phyloP scores from a whole-genome alignment of 495 filamentous ascomycete species.

The Aspergillus leporis region DNA sequence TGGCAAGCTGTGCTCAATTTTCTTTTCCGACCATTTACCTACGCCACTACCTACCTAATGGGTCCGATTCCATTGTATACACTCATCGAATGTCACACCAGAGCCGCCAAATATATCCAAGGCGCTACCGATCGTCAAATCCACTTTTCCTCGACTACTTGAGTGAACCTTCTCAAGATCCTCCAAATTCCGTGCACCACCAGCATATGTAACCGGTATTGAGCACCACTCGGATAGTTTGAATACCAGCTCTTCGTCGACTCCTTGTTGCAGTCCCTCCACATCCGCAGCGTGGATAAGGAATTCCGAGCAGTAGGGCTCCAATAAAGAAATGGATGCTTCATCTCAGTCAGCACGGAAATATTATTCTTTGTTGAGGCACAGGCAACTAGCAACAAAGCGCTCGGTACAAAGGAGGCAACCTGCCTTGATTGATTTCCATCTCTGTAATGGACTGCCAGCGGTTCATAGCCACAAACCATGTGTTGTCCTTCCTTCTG shows the following conservation, averaged over 20 bases:
- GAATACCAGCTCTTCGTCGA: conserved; percentile 81
- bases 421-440: conserved; percentile 80
- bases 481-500: conserved; percentile 67
- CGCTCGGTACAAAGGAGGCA: not conserved
- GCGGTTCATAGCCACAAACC: conserved; percentile 97
- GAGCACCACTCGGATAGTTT: conserved; percentile 79
- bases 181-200: conserved; percentile 76
- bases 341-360: conserved; percentile 12
- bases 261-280: conserved; percentile 85
- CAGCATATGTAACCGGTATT: conserved; percentile 94
- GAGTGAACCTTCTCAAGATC: conserved; percentile 79
- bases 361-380: too few species aligned
- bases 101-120: conserved; percentile 92
- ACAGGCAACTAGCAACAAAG: not conserved
- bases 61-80: conserved; percentile 77
- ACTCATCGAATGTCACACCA: conserved; percentile 82
- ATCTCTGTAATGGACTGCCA: conserved; percentile 98
- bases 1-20: not conserved
- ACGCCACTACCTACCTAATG: conserved; percentile 21
- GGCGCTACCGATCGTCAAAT: conserved; percentile 94
- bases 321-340: conserved; percentile 79
- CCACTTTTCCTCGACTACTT: conserved; percentile 77
- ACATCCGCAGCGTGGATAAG: conserved; percentile 98
- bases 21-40: not conserved
- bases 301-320: conserved; percentile 93